Base-by-base conservation (phyloP, 2,329 filamentous ascomycete species). In the Alternaria triticina region DNA sequence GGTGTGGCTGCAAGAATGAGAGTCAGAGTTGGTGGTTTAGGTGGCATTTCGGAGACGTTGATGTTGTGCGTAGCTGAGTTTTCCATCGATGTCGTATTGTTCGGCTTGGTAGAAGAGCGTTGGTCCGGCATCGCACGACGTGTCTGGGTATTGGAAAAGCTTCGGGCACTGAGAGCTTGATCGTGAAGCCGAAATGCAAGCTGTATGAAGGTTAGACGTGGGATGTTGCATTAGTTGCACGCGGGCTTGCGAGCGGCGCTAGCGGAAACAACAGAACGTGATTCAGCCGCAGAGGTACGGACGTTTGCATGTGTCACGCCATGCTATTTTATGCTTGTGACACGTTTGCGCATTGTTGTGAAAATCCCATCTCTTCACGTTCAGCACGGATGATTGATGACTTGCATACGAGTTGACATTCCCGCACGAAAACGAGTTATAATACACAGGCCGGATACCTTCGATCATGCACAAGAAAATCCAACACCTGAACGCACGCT, bases 1-100 rank as follows among this genome's bases (percentile, higher is more conserved):
- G 90, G 90, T n/a, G 94, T 97, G 17, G 94, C 91, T n/a, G 93
- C 95, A 73, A 97, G 93, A 79, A 98, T 91, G 73, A 97, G 87
- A n/a, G 93, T 97, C 57, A 97, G 84, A 69, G 93, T 65, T 44
- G 90, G 57, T 83, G 77, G 51, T 54, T 69, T 68, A n/a, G 73
- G 54, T 46, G 72, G 61, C 70, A 70, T 71, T n/a, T 62, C 62
- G 20, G 57, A 45, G 27, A 45, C 36, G 56, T 51, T 50, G 36
- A 44, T 44, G 10, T 59, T 56, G 43, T 59, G 20, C 25, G 10
- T 47, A 22, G 36, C 25, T 23, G 47, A 47, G 43, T 28, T 40
- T 59, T 59, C 22, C 13, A 33, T 51, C 36, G 43, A 13, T 61
- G 44, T 33, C 50, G 17, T 27, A n/a, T 44, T 45, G 46, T 36